These are phyloP conservation scores for Pseudopyricularia cyperi DNA, from an alignment of 2,329 filamentous ascomycete genomes.

Conservation along the genomic window DNA sequence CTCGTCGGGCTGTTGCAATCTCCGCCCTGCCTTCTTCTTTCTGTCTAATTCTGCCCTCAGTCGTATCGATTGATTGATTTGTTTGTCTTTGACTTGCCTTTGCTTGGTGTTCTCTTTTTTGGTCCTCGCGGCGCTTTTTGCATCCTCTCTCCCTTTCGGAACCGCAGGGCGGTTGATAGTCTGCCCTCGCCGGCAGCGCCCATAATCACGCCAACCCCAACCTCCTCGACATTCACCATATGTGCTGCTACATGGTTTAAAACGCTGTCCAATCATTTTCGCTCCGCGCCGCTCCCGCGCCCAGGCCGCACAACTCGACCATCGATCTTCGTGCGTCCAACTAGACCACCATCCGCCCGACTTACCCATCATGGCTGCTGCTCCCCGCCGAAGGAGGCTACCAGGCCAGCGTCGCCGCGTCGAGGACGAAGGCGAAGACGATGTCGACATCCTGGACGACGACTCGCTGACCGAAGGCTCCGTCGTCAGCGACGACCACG, in stretches of 20 bases:
- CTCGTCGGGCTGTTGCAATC: not conserved
- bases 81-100: not conserved
- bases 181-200: not conserved
- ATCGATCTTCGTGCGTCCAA: not conserved
- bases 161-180: constrained; percentile 3
- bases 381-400: constrained; percentile 47
- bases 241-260: not conserved
- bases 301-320: not conserved
- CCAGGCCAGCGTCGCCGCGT: constrained; percentile 55
- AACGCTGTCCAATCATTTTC: not conserved
- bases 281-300: not conserved
- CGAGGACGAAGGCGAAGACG: constrained; percentile 56
- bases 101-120: not conserved
- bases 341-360: not conserved
- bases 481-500: constrained; percentile 47
- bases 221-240: not conserved
- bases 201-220: not conserved
- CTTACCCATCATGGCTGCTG: constrained; percentile 13
- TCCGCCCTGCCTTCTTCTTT: not conserved
- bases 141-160: not conserved
- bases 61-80: not conserved
- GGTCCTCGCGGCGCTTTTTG: not conserved
- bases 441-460: constrained; percentile 43
- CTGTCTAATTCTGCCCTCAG: not conserved
- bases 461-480: constrained; percentile 55